Conservation (phyloP, 768 basidiomycete genomes). For the Fomitopsis serialis region DNA sequence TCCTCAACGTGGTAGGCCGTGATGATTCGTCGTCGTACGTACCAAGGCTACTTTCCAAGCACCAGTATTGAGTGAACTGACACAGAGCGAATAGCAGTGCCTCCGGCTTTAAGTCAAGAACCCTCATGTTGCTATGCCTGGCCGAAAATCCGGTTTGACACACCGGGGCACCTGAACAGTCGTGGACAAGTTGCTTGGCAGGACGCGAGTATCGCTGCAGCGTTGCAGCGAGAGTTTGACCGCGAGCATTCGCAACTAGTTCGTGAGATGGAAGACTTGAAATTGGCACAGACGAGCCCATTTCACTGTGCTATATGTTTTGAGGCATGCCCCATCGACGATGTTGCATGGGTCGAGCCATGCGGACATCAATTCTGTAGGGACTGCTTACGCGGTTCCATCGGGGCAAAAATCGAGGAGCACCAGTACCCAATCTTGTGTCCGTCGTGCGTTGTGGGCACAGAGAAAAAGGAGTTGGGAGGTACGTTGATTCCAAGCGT, state of each 20-base stretch:
- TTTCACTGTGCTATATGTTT: constrained; percentile 56
- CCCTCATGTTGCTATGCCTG: too few relatives aligned
- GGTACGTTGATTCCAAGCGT: constrained; percentile 28
- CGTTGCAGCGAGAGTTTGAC: constrained; percentile 34
- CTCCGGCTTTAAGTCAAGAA: too few relatives aligned
- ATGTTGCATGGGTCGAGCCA: constrained; percentile 33
- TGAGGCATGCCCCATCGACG: constrained; percentile 40
- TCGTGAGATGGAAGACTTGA: constrained; percentile 29
- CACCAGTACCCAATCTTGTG: constrained; percentile 57
- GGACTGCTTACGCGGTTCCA: constrained; percentile 40
- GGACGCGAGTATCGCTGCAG: constrained; percentile 19
- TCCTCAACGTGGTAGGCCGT: too few relatives aligned
- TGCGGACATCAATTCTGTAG: constrained; percentile 55
- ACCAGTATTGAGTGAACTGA: too few relatives aligned
- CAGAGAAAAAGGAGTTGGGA: constrained; percentile 16
- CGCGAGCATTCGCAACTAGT: constrained; percentile 34
- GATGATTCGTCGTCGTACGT: too few relatives aligned
- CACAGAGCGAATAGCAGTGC: too few relatives aligned
- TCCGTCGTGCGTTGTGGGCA: constrained; percentile 43
- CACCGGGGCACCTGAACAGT: too few relatives aligned
- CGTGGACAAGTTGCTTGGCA: too few relatives aligned
- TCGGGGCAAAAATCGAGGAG: constrained; percentile 42
- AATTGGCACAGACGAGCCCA: constrained; percentile 20
- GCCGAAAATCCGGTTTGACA: too few relatives aligned
- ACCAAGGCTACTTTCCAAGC: too few relatives aligned